Base-by-base conservation (phyloP, 1,284 basidiomycete genomes). In the Cryptococcus sp. region DNA sequence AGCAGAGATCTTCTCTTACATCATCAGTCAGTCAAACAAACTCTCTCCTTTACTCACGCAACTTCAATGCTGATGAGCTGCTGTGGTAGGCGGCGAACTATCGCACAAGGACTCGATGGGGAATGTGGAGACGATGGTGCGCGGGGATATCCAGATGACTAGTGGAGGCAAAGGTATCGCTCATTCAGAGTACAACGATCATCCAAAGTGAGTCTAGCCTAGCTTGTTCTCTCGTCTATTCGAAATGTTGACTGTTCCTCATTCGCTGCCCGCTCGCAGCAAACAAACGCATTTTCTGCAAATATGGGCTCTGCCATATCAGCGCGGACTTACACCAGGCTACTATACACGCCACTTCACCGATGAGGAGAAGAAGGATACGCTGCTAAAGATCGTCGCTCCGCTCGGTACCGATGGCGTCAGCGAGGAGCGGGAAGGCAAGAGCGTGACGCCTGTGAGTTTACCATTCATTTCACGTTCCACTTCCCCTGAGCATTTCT, bases 1-100 rank as follows among this genome's bases (percentile, higher is more conserved):
- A 72, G 90, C 91, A 66, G 92, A 98, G 72, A 97, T 97, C 65
- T 96, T 94, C 80, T 88, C 87, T 1, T 94, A 96, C 89, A 93
- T 58, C 22, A 54, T 59, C 47, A 66, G 62, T 41, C 29, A 53
- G 59, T 49, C 6, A 1, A 23, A 23, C 37, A 16, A 23, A 17
- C 13, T 40, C 34, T 22, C 44, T 19, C n/a, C 4, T 16, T 20
- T 16, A 29, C 4, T 8, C 8, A 44, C 7, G 41, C 7, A 44
- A n/a, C 8, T 2, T 44, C 11, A 44, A 15, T 2, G 4, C n/a
- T 44, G 22, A 19, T 44, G 22, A 6, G 8, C 5, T 4, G 3
- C 41, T 11, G 11, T 44, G 2, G 8, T 59, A 58, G 54, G 54
- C 20, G 78, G 78, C 52, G 70, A 76, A 59, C 71, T 80, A 13